phyloP scores from a whole-genome alignment of 2,329 filamentous ascomycete genomes.

The Cytospora piceae region DNA sequence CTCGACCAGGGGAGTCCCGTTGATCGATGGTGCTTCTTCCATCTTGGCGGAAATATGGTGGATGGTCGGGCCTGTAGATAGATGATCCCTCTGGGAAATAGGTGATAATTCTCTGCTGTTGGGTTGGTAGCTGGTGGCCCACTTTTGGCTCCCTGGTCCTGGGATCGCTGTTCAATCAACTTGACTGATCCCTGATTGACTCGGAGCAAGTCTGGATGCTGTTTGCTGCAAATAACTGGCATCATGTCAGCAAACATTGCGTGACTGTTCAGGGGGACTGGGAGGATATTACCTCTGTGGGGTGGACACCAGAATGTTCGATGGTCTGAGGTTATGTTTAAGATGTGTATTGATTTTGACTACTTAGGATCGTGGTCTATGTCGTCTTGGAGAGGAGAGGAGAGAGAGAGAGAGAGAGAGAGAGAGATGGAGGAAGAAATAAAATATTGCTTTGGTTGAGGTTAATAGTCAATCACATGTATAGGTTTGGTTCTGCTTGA shows the following conservation, averaged over 20 bases:
- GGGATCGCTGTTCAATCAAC: not conserved
- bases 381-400: no score
- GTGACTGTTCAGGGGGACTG: not conserved
- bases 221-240: not conserved
- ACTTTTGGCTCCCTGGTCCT: not conserved
- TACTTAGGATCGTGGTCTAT: not conserved
- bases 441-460: not conserved
- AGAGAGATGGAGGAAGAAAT: not conserved
- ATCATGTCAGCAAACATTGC: not conserved
- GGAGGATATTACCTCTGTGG: not conserved
- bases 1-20: conserved; percentile 22
- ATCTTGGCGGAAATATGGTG: not conserved
- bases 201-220: not conserved
- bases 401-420: not conserved
- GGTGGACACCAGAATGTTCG: not conserved
- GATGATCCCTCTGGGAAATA: not conserved
- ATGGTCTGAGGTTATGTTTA: not conserved
- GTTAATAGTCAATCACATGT: not conserved
- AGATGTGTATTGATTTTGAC: not conserved
- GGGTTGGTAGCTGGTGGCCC: not conserved
- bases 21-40: conserved; percentile 9
- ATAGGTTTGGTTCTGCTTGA: not conserved
- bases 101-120: not conserved
- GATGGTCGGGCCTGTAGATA: not conserved
- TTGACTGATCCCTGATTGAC: not conserved